Evolutionary conservation across 2,329 filamentous ascomycete genomes (phyloP), one percentile per base, ranked within the genome.

Genomic region (Aspergillus versicolor): DNA sequence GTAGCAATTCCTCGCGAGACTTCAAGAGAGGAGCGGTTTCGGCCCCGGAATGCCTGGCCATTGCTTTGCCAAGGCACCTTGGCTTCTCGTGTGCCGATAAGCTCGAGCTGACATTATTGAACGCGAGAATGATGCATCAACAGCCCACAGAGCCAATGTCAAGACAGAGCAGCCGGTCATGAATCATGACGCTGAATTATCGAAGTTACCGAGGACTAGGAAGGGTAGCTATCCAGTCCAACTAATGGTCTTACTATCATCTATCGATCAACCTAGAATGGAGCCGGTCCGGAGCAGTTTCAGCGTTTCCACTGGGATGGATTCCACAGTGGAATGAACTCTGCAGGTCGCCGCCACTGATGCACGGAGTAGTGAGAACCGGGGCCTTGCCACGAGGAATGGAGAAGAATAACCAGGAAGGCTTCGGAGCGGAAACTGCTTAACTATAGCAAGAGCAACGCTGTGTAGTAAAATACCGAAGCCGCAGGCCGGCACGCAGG

Each of bases 1-100:
- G 51, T 54, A 54, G 51, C 24, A 40, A 32, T 38, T 37, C 51
- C 51, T 40, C 34, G 51, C 43, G 42, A 47, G 44, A 21, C 17
- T 17, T 7, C 32, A 32, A 40, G 13, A 21, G 42, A 38, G 19
- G 51, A 47, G 51, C 51, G 51, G 43, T 47, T 54, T 54, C 51
- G 51, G 51, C 24, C 51, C 17, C 17, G 21, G 7, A 49, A 49
- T 30, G 32, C n/a, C 46, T 49, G 46, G 32, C 22, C 30, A 30
- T 42, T 40, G 34, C 17, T 21, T 12, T 40, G 37, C 38, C 38
- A 51, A 43, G 48, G n/a, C 40, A 24, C 5, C 27, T 15, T 27
- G 45, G 12, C 21, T 15, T 45, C 24, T 34, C 45, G 15, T 17
- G 3, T 6, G 30, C 9, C 45, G 45, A 30, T 30, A 47, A 32